Percentiles rank a stretch among this genome's conserved stretches.
Conservation (phyloP, 2,329 filamentous ascomycete genomes). For the Magnaporthiopsis incrustans region DNA sequence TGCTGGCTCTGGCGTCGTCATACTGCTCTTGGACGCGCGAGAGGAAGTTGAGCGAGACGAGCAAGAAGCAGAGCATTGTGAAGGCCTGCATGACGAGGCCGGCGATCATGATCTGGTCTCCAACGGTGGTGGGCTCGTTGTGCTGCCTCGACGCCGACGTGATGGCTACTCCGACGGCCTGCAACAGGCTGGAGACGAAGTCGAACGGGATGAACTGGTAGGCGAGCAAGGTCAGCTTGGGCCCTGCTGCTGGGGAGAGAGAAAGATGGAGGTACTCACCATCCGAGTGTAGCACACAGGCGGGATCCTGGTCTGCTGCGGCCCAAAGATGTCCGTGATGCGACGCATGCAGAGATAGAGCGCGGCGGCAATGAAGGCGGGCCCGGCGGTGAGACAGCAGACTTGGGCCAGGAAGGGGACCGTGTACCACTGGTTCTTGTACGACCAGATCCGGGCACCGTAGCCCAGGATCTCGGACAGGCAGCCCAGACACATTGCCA, state of each 20-base stretch:
- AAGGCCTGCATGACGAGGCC: conserved; percentile 54
- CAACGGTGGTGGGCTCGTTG: conserved; percentile 26
- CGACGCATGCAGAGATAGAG: conserved; percentile 54
- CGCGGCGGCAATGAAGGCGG: conserved; percentile 55
- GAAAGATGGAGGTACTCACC: conserved; percentile 22
- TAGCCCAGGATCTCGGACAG: conserved; percentile 53
- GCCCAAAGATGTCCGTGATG: conserved; percentile 39
- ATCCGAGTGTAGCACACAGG: conserved; percentile 41
- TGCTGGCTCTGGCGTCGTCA: not conserved
- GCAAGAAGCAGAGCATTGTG: conserved; percentile 47
- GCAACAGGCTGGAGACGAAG: conserved; percentile 50
- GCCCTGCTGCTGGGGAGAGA: not conserved
- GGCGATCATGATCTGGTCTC: conserved; percentile 58
- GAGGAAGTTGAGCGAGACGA: conserved; percentile 38
- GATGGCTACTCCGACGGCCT: conserved; percentile 51
- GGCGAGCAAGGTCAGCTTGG: conserved; percentile 2
- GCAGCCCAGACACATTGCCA: conserved; percentile 46
- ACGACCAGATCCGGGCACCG: conserved; percentile 45
- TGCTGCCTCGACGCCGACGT: conserved; percentile 34
- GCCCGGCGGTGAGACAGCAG: conserved; percentile 54
- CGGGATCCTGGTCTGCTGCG: conserved; percentile 38
- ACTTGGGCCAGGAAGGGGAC: conserved; percentile 47
- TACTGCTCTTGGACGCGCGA: conserved; percentile 27
- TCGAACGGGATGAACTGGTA: conserved; percentile 58
- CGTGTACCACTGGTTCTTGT: conserved; percentile 42